Percentiles rank a stretch among this genome's conserved stretches.
Evolutionary conservation across 257 asterid genomes (phyloP).

Genomic region (Plantago elongata): DNA sequence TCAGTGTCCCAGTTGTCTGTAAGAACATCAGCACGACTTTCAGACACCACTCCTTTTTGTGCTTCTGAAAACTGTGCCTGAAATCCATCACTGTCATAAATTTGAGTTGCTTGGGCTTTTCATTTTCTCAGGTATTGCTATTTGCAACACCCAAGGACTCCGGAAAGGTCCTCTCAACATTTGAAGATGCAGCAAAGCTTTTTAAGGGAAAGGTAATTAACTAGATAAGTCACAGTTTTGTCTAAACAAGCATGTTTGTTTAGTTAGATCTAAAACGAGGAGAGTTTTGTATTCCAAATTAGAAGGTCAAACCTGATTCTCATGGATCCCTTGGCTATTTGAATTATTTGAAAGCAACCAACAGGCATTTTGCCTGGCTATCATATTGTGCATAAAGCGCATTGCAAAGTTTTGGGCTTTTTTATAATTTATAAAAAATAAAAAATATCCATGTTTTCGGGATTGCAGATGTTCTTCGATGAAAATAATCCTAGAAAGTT

Average conservation of each 20-base stretch:
- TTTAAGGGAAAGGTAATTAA: constrained; percentile 84
- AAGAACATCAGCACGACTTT: background rate
- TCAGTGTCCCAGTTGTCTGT: background rate
- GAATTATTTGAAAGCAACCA: background rate
- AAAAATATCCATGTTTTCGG: no score
- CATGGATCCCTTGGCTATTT: background rate
- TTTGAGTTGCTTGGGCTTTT: constrained; percentile 20
- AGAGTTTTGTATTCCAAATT: constrained; percentile 10
- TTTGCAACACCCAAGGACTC: constrained; percentile 59
- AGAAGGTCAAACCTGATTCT: no score
- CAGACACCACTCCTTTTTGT: constrained; percentile 1
- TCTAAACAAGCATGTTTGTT: constrained; percentile 4
- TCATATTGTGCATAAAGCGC: no score
- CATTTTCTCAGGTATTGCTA: constrained; percentile 60
- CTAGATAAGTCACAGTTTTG: constrained; percentile 7
- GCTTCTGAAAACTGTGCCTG: background rate
- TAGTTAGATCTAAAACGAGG: constrained; percentile 8
- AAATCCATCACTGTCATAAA: background rate
- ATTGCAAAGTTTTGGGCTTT: no score
- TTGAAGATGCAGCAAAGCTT: constrained; percentile 84
- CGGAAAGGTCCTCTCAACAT: constrained; percentile 44
- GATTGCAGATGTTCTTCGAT: no score
- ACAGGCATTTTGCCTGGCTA: background rate
- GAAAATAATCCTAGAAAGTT: no score
- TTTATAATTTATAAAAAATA: no score